Percentiles rank a stretch among this genome's conserved stretches.
Evolutionary conservation across 441 rosid species (phyloP).

Genomic region (Omphalea diandra): DNA sequence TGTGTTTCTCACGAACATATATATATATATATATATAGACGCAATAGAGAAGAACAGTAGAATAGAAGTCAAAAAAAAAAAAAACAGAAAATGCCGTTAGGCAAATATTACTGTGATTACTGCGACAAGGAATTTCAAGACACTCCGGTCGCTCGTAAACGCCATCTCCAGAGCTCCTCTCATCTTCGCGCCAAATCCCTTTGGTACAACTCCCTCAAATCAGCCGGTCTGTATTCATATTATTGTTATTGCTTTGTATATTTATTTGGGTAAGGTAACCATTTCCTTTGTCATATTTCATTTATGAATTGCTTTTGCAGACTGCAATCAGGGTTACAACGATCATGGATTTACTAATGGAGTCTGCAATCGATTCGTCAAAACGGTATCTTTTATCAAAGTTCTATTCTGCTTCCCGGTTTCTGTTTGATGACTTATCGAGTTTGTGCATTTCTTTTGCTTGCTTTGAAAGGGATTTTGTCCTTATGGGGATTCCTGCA

Average conservation of each 20-base stretch:
- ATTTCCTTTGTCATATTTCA: not conserved
- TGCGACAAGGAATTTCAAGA: conserved; percentile 87
- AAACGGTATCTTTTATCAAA: conserved; percentile 35
- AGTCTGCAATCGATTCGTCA: conserved; percentile 65
- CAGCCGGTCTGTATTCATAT: conserved; percentile 5
- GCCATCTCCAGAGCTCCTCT: conserved; percentile 75
- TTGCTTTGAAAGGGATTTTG: conserved; percentile 64
- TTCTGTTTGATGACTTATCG: not conserved
- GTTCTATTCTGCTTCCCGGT: not conserved
- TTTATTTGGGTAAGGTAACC: too few species aligned
- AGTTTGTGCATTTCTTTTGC: not conserved
- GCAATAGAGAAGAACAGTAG: not conserved
- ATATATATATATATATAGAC: too few species aligned
- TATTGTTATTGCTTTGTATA: too few species aligned
- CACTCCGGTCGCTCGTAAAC: conserved; percentile 67
- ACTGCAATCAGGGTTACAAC: not conserved
- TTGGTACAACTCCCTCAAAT: conserved; percentile 53
- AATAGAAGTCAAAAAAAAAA: not conserved
- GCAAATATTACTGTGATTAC: conserved; percentile 73
- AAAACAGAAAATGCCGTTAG: conserved; percentile 40
- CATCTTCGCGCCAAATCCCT: conserved; percentile 82
- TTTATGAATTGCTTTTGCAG: too few species aligned
- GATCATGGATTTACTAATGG: conserved; percentile 28
- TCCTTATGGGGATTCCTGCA: conserved; percentile 78
- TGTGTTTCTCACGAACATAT: too few species aligned